Evolutionary conservation across 192 early-diverging fungal species (phyloP).

Genomic region (Coemansia sp.): DNA sequence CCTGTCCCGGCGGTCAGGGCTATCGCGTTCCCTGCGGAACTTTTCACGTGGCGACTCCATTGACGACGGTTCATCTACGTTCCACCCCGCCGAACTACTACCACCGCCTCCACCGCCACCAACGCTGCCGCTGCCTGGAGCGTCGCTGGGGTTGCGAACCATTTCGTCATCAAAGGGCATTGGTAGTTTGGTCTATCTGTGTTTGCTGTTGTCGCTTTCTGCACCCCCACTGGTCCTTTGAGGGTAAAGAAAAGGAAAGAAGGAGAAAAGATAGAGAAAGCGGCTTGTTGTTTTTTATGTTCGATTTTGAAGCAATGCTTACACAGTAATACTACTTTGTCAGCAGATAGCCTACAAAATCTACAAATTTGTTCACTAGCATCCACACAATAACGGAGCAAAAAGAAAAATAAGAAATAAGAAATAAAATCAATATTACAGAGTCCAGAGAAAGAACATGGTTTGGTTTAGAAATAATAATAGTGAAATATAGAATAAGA

Average conservation of each 20-base stretch:
- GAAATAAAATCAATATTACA: neutral
- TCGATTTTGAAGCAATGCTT: slow-evolving; percentile 9
- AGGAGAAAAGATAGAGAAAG: neutral
- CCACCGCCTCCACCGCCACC: neutral
- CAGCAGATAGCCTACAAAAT: slow-evolving; percentile 8
- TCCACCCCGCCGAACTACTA: slow-evolving; percentile 14
- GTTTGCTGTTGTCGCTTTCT: neutral
- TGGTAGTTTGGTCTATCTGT: neutral
- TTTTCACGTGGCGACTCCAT: slow-evolving; percentile 37
- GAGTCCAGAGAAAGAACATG: neutral
- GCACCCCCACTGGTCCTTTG: neutral
- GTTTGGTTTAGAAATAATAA: slow-evolving; percentile 1
- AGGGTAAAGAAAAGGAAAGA: neutral
- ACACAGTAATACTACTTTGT: neutral
- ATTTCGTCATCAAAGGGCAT: slow-evolving; percentile 56
- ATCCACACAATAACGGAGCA: neutral
- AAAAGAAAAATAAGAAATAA: neutral
- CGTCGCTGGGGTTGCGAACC: slow-evolving; percentile 23
- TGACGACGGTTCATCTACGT: slow-evolving; percentile 8
- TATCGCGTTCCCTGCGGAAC: slow-evolving; percentile 50
- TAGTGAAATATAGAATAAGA: neutral
- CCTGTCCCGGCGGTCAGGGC: slow-evolving; percentile 52
- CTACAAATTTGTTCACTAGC: neutral
- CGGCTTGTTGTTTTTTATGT: neutral
- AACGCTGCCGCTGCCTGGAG: neutral